These are phyloP conservation scores for Haematococcus sp. DNA, from an alignment of 139 green algal genomes.

Conservation along the genomic window DNA sequence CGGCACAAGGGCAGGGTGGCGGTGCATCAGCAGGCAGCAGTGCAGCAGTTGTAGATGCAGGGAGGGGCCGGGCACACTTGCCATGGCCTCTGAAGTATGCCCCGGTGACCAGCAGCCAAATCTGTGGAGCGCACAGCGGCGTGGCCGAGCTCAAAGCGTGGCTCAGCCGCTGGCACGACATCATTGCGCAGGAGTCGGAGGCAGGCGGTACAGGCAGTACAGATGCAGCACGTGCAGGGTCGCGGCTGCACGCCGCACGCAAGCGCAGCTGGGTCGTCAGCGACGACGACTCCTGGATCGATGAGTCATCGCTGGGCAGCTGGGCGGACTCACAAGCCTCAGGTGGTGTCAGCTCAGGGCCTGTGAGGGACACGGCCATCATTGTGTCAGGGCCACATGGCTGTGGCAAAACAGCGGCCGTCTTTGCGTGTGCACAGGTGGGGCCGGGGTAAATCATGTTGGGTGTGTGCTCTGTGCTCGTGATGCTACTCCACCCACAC, in stretches of 20 bases:
- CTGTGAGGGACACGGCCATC: constrained; percentile 22
- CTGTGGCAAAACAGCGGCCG: constrained; percentile 46
- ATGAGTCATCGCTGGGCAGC: not conserved
- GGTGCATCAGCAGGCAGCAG: too few relatives aligned
- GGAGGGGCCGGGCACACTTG: not conserved
- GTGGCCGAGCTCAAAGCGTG: not conserved
- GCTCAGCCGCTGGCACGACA: not conserved
- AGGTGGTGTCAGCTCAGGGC: not conserved
- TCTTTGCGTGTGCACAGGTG: constrained; percentile 30
- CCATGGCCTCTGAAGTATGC: constrained; percentile 3
- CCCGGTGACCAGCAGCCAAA: not conserved
- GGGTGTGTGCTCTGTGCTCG: not conserved
- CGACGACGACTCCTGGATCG: constrained; percentile 5
- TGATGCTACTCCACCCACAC: too few relatives aligned
- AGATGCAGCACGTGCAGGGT: not conserved
- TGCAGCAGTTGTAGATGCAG: too few relatives aligned
- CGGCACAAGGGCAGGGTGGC: too few relatives aligned
- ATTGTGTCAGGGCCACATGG: constrained; percentile 40
- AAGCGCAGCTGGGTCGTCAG: constrained; percentile 5
- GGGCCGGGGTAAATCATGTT: not conserved
- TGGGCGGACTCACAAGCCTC: not conserved
- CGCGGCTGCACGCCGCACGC: not conserved
- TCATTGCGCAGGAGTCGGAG: not conserved
- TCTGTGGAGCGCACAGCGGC: not conserved
- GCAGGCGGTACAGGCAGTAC: not conserved